These are phyloP conservation scores for Saccharomyces pastorianus DNA, from an alignment of 1,139 yeast species.

Conservation along the genomic window DNA sequence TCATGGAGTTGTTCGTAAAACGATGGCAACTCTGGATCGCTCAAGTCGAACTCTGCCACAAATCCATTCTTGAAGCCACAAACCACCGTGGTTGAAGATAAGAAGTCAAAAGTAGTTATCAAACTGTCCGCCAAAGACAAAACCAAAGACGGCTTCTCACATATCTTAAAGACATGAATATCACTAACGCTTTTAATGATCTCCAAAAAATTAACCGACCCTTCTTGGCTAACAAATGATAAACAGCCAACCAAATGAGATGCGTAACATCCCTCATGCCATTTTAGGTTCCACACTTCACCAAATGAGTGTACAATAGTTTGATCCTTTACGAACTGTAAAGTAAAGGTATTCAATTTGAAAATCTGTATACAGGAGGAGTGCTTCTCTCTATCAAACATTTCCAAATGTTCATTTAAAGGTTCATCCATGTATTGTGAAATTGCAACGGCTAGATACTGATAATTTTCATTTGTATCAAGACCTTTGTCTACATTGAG, in stretches of 20 bases:
- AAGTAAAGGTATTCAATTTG: slow-evolving; percentile 33
- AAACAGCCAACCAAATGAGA: slow-evolving; percentile 35
- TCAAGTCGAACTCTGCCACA: slow-evolving; percentile 53
- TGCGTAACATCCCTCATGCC: slow-evolving; percentile 39
- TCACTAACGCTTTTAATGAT: slow-evolving; percentile 27
- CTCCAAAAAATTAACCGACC: slow-evolving; percentile 48
- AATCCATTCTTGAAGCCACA: slow-evolving; percentile 63
- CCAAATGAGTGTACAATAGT: slow-evolving; percentile 45
- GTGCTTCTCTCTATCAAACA: slow-evolving; percentile 35
- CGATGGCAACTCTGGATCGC: slow-evolving; percentile 38
- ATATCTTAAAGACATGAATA: slow-evolving; percentile 27
- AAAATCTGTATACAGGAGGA: slow-evolving; percentile 43
- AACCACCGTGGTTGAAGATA: slow-evolving; percentile 42
- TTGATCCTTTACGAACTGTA: slow-evolving; percentile 29
- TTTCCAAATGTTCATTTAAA: slow-evolving; percentile 27
- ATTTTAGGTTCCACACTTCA: slow-evolving; percentile 43
- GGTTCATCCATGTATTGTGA: slow-evolving; percentile 33
- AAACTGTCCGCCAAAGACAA: slow-evolving; percentile 26
- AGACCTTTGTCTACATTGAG: slow-evolving; percentile 20
- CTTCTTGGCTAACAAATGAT: slow-evolving; percentile 56
- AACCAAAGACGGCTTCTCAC: slow-evolving; percentile 25
- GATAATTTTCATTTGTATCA: slow-evolving; percentile 20
- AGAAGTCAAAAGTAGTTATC: slow-evolving; percentile 51
- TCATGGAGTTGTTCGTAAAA: slow-evolving; percentile 42
- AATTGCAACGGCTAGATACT: slow-evolving; percentile 48